phyloP scores from a whole-genome alignment of 148 eudicot species.

The Vaccinium corymbosum region DNA sequence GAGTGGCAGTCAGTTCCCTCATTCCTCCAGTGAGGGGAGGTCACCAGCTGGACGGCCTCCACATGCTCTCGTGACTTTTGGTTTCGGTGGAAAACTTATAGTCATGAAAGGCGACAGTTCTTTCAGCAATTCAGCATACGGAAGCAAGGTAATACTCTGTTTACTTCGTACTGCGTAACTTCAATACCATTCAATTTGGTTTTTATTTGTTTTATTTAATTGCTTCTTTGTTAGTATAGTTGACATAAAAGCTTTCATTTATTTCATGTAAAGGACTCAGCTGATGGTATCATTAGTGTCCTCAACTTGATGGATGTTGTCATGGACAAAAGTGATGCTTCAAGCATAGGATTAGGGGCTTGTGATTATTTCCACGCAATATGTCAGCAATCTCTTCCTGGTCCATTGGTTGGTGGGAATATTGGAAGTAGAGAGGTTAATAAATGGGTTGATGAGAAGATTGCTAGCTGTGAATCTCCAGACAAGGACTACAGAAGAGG shows the following conservation, averaged over 20 bases:
- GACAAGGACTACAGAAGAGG: conserved; percentile 39
- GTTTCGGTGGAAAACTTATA: conserved; percentile 81
- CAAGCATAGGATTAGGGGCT: conserved; percentile 30
- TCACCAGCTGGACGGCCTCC: conserved; percentile 64
- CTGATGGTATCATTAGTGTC: conserved; percentile 45
- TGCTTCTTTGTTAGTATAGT: background rate
- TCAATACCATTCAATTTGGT: background rate
- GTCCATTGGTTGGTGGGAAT: conserved; percentile 67
- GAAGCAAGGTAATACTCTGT: conserved; percentile 46
- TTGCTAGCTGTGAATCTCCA: conserved; percentile 29
- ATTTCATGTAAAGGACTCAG: conserved; percentile 51
- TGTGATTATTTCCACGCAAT: conserved; percentile 44
- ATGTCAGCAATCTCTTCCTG: conserved; percentile 52
- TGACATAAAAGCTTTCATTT: background rate
- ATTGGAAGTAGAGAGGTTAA: conserved; percentile 43
- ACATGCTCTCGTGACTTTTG: conserved; percentile 73
- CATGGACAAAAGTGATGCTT: conserved; percentile 28
- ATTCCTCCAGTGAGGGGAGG: conserved; percentile 39
- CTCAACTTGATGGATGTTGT: conserved; percentile 55
- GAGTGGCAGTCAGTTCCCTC: conserved; percentile 24
- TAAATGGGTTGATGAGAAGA: conserved; percentile 43
- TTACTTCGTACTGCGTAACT: background rate
- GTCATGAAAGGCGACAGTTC: conserved; percentile 50
- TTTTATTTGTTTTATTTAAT: background rate
- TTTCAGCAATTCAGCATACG: conserved; percentile 33